Evolutionary conservation across 164 flowering plant species (phyloP).

Genomic region (Echeveria elegans): DNA sequence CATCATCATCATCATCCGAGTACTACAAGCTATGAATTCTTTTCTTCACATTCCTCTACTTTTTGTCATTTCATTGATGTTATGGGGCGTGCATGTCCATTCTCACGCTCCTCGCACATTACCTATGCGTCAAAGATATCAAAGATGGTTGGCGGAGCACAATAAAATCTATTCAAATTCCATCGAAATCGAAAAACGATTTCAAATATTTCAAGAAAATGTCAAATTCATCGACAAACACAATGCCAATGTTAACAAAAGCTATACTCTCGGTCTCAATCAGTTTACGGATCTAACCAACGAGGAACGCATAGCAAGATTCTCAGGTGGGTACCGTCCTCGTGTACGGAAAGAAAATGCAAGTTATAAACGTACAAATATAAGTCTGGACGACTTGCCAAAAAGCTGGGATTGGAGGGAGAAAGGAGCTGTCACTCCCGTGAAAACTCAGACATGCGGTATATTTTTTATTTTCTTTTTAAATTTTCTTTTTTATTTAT

Average conservation of each 20-base stretch:
- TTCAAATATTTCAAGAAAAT: constrained; percentile 1
- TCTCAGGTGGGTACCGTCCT: neutral
- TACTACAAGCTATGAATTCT: no score
- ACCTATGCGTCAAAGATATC: neutral
- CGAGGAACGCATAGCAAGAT: neutral
- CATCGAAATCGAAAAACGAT: neutral
- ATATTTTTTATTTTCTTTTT: neutral
- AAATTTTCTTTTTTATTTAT: neutral
- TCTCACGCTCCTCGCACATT: neutral
- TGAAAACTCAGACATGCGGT: constrained; percentile 4
- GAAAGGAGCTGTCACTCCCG: constrained; percentile 8
- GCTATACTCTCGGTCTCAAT: neutral
- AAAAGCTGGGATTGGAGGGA: constrained; percentile 2
- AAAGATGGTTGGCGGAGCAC: neutral
- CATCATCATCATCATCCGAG: no score
- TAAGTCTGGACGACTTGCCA: neutral
- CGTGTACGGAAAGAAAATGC: neutral
- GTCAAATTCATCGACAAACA: neutral
- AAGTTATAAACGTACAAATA: neutral
- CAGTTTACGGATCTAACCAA: constrained; percentile 2
- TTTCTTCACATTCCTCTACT: no score
- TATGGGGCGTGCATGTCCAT: no score
- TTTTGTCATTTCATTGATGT: no score
- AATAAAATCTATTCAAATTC: neutral
- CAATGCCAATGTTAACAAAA: neutral